Conservation (phyloP, 768 basidiomycete genomes). For the Trametes maxima region DNA sequence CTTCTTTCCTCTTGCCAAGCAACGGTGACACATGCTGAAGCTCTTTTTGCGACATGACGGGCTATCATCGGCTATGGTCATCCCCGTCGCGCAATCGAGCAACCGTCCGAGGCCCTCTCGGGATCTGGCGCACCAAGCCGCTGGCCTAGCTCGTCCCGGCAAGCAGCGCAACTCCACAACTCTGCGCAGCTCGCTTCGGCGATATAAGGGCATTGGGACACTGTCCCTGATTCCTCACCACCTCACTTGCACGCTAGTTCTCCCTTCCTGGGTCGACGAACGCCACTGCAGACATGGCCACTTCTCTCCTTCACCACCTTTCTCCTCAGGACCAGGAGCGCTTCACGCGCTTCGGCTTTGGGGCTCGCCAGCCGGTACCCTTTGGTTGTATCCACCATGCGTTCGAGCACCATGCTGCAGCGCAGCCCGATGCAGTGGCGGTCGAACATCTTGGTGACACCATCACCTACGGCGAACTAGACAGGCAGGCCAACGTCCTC, state of each 20-base stretch:
- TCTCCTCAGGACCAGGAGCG: conserved; percentile 44
- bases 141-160: neutral
- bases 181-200: conserved; percentile 8
- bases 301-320: conserved; percentile 29
- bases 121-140: conserved; percentile 4
- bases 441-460: conserved; percentile 48
- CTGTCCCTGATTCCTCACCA: neutral
- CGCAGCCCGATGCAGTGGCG: conserved; percentile 46
- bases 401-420: conserved; percentile 49
- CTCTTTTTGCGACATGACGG: conserved; percentile 10
- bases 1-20: conserved; percentile 10
- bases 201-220: conserved; percentile 3
- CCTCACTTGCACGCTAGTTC: conserved; percentile 6
- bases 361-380: conserved; percentile 38
- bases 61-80: conserved; percentile 16
- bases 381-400: conserved; percentile 59
- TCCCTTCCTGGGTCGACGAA: conserved; percentile 6
- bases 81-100: neutral
- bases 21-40: conserved; percentile 11
- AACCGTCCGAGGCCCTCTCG: neutral
- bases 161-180: conserved; percentile 7
- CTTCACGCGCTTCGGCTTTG: conserved; percentile 50
- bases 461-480: conserved; percentile 55
- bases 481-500: conserved; percentile 49
- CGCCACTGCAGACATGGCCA: conserved; percentile 21